Evolutionary conservation across 768 basidiomycete species (phyloP), one percentile per base, ranked within the genome.

Genomic region (Tylopilus felleus): DNA sequence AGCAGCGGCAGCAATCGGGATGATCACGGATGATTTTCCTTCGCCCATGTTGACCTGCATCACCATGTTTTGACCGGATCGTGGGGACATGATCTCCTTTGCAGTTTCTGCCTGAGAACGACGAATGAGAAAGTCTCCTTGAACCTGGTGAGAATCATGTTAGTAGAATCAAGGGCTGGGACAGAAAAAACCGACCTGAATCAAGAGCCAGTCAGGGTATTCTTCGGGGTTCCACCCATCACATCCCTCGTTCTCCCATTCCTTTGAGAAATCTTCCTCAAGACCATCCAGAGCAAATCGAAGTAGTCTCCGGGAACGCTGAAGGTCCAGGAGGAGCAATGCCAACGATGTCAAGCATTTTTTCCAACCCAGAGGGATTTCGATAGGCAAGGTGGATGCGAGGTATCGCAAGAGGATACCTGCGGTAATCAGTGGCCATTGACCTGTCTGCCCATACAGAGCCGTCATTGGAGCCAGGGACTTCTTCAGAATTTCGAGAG

Each of bases 81-180:
- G 51, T 0, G 81, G 77, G 1, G 60, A 36, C 16, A 79, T 73
- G 80, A 82, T 80, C 49, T 79, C 71, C 8, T 59, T 54, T 1
- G 79, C 74, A 17, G 33, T 14, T 5, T 1, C 7, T 9, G 33
- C 33, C 14, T 33, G 33, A 33, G 12, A 13, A 33, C 13, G 33
- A 33, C 33, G 33, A 9, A 33, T 33, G 9, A 33, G 33, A 14
- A 33, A 33, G 33, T 33, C 16, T 33, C 33, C 33, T 33, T 33
- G 33, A 14, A 33, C 16, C 33, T 33, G 6, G 10, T 10, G 16
- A 33, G 2, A 8, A 39, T 4, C 19, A 4, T 21, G 19, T 21
- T 39, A n/a, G 38, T 12, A 39, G 19, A 21, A n/a, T n/a, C 3
- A 21, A 3, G 17, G 21, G 19, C 36, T 38, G 4, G 8, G 16